Evolutionary conservation across 208 protist genomes (phyloP).

Genomic region (Zelonia costaricensis): DNA sequence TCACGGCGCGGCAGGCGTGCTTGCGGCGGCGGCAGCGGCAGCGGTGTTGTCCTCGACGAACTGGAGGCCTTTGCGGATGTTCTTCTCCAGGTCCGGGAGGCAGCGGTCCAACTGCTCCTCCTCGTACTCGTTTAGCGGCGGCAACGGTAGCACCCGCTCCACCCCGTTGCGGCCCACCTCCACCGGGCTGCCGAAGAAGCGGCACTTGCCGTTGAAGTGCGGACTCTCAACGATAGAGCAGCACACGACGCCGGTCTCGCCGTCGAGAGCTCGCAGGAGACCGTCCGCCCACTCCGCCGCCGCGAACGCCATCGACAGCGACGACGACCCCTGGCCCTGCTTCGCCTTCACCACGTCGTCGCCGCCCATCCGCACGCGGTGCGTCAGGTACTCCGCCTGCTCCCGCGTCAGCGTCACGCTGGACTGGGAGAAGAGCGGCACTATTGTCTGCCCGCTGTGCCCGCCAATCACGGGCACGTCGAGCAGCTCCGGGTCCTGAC

Average conservation of each 20-base stretch:
- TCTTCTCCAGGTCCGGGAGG: conserved; percentile 80
- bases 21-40: not conserved
- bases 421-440: conserved; percentile 89
- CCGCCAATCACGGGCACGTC: conserved; percentile 90
- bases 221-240: conserved; percentile 66
- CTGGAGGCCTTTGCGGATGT: conserved; percentile 86
- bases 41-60: conserved; percentile 27
- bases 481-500: conserved; percentile 36
- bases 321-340: conserved; percentile 72
- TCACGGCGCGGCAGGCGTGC: too few relatives aligned
- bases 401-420: conserved; percentile 38
- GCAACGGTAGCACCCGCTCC: conserved; percentile 53
- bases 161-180: conserved; percentile 80
- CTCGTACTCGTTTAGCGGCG: conserved; percentile 59
- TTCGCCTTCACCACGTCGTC: conserved; percentile 79
- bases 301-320: conserved; percentile 65
- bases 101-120: conserved; percentile 76
- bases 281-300: conserved; percentile 63
- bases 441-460: conserved; percentile 93
- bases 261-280: conserved; percentile 66
- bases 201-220: conserved; percentile 35
- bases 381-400: conserved; percentile 61
- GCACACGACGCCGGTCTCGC: conserved; percentile 55
- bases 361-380: conserved; percentile 71
- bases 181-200: conserved; percentile 81